Evolutionary conservation across 495 filamentous ascomycete genomes (phyloP), one percentile per base, ranked within the genome.

Genomic region (Articulospora tetracladia): DNA sequence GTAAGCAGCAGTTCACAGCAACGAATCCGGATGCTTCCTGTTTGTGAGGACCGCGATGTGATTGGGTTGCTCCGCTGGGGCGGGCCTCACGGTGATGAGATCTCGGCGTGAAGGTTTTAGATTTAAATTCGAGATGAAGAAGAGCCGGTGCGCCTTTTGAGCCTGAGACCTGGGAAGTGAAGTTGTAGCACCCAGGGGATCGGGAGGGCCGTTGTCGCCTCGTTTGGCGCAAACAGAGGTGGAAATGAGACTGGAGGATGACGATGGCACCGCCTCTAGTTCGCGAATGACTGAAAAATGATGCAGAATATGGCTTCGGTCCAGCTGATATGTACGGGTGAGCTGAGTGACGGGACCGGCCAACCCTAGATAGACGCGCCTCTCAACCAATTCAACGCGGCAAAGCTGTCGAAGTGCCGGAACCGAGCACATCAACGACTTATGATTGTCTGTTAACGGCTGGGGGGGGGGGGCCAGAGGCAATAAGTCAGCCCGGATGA

Each of bases 191-290:
- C 52, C 54, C 39, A 58, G 61, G 58, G 25, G 52, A 56, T 49
- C 36, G 55, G 49, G 25, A 64, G 27, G 61, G 61, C 49, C 60
- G 61, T 59, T 20, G 47, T 44, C 54, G 25, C 55, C 25, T 55
- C 61, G 61, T 67, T 67, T 61, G 65, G 54, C 28, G 32, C 64
- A 67, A 67, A 63, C 61, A 63, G 61, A 57, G 25, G 53, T 54
- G 57, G 57, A 64, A 62, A 64, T 60, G 55, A 64, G 32, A 27
- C 58, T 51, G 24, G 41, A 36, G 32, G 53, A 39, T 55, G 51
- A 59, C 57, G 26, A 39, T 15, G 48, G 57, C 25, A 47, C 17
- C 7, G 41, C 19, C 41, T n/a, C 47, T 17, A 11, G 44, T 39
- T n/a, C n/a, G n/a, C 41, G 41, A 34, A 51, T 7, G 41, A 12